These are phyloP conservation scores for Delitschia confertaspora DNA, from an alignment of 495 filamentous ascomycete genomes.

Conservation along the genomic window DNA sequence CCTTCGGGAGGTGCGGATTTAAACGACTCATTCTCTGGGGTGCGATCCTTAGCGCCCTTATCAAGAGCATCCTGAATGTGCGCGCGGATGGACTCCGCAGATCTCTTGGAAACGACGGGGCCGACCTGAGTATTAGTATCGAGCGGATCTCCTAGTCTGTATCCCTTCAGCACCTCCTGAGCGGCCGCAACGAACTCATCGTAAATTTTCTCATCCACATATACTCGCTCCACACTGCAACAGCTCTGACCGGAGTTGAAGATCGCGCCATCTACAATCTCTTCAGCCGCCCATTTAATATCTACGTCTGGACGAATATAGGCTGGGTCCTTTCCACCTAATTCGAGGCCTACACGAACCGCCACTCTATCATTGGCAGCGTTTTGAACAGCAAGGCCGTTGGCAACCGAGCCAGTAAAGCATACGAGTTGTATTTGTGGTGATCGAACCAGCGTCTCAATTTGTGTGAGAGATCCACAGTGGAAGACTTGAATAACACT, in stretches of 20 bases:
- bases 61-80: conserved; percentile 79
- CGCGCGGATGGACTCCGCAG: conserved; percentile 62
- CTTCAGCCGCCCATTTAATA: conserved; percentile 78
- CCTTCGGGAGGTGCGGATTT: conserved; percentile 55
- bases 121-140: conserved; percentile 73
- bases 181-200: conserved; percentile 68
- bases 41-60: conserved; percentile 76
- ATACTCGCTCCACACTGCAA: conserved; percentile 86
- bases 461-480: conserved; percentile 59
- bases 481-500: conserved; percentile 86
- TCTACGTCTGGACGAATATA: conserved; percentile 83
- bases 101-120: conserved; percentile 73
- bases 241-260: conserved; percentile 98
- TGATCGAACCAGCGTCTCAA: conserved; percentile 65
- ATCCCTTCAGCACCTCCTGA: conserved; percentile 73
- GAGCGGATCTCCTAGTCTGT: conserved; percentile 80
- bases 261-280: conserved; percentile 86
- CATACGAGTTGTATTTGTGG: conserved; percentile 68
- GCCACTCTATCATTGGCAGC: conserved; percentile 65
- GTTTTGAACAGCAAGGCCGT: conserved; percentile 74
- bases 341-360: conserved; percentile 75
- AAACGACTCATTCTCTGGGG: conserved; percentile 73
- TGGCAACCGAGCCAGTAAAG: conserved; percentile 89
- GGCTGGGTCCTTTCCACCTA: conserved; percentile 89
- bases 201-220: conserved; percentile 77